Evolutionary conservation across 257 asterid genomes (phyloP), one percentile per base, ranked within the genome.

Genomic region (Striga asiatica): DNA sequence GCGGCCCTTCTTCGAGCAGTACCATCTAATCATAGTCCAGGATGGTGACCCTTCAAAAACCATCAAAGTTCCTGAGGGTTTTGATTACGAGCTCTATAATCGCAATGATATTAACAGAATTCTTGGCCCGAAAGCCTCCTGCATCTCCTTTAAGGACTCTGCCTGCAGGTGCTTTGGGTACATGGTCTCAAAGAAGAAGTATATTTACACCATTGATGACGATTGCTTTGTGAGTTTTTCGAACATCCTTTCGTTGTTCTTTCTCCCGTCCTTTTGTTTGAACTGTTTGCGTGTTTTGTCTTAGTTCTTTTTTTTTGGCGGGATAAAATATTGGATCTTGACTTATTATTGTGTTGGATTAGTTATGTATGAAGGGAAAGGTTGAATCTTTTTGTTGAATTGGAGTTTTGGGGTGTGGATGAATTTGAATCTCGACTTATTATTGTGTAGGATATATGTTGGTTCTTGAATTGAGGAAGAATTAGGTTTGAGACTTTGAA

Each of bases 101-200:
- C 73, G 95, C 21, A 81, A 84, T 56, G 95, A 84, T 19, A 81
- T 84, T 65, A 81, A 81, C 73, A 75, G 86, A 52, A 84, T 79
- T 74, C 72, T 84, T 32, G 95, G 95, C 13, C 95, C 95, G 8
- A 81, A 81, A 72, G 85, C 92, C 2, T 81, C 85, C 29, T 84
- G 95, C 72, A 84, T 83, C 69, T 83, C 94, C 67, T 83, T 83
- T 46, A 78, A 80, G 81, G 94, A 78, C 10, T 74, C 84, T 67
- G 94, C 94, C 58, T 84, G 94, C 67, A 63, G 92, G 62, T 81
- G 92, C 76, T 84, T 84, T 66, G 94, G 85, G 0, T 81, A 66
- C 65, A 77, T 84, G 92, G 88, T 84, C n/a, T 81, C 94, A 10
- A 84, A 78, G 81, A 83, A 83, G 89, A 83, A 83, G 94, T 80